Evolutionary conservation across 768 basidiomycete genomes (phyloP), one percentile per base, ranked within the genome.

Genomic region (Kwoniella newhampshirensis): DNA sequence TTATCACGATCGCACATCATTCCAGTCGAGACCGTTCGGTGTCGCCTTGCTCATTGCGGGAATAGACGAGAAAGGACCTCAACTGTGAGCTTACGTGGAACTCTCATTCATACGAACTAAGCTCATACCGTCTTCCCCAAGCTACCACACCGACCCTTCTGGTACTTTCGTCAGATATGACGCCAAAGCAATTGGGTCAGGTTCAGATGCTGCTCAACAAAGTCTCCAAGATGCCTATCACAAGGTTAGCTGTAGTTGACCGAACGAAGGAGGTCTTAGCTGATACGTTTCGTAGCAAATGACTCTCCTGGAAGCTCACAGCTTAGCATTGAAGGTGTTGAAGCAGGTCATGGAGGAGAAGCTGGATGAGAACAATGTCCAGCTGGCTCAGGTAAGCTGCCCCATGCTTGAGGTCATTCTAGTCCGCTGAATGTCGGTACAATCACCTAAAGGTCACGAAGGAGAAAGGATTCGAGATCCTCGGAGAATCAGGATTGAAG

Each of bases 331-430:
- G 50, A 86, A 85, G 62, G 90, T 98, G 43, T 80, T 98, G 61
- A 98, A 99, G 80, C 92, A 98, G 79, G 96, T 98, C 41, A 99
- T 98, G 96, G 96, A 98, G 77, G 96, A 98, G 80, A 97, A 96
- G 77, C 83, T 99, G 40, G 94, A 98, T 78, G 90, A 96, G 67
- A 93, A 97, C 80, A 98, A 99, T 67, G 93, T 98, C 23, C 93
- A 98, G 77, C 81, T 99, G 13, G 92, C 94, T 50, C 91, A 93
- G 82, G 93, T 88, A 51, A 28, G 81, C 77, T 17, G 30, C 39
- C 32, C 13, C n/a, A n/a, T n/a, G n/a, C n/a, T n/a, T n/a, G n/a
- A n/a, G n/a, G n/a, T n/a, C n/a, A n/a, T n/a, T n/a, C n/a, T n/a
- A n/a, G n/a, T n/a, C n/a, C n/a, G n/a, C n/a, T n/a, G n/a, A n/a